These are phyloP conservation scores for Takakia lepidozioides DNA, from an alignment of 225 moss, liverwort and hornwort species.

Conservation along the genomic window DNA sequence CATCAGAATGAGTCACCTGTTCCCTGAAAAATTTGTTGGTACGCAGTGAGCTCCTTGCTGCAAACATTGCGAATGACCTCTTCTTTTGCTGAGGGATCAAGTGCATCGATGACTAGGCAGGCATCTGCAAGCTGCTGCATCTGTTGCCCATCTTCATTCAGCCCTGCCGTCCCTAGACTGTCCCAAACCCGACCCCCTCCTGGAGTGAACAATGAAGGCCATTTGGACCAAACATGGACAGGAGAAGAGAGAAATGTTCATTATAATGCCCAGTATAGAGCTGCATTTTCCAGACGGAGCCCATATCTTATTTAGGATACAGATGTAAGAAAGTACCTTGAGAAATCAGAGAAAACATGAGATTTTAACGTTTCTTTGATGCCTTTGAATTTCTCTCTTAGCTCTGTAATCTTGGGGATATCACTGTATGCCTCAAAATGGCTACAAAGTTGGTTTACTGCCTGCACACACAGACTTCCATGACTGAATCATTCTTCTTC, in stretches of 20 bases:
- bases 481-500: too few relatives aligned
- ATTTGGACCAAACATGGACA: too few relatives aligned
- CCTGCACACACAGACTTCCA: slow-evolving; percentile 60
- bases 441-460: slow-evolving; percentile 91
- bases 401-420: slow-evolving; percentile 88
- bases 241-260: too few relatives aligned
- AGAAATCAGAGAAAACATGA: slow-evolving; percentile 96
- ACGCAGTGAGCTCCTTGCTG: slow-evolving; percentile 93
- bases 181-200: slow-evolving; percentile 12
- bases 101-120: slow-evolving; percentile 82
- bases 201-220: too few relatives aligned
- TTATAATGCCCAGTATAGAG: too few relatives aligned
- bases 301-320: too few relatives aligned
- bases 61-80: slow-evolving; percentile 94
- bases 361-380: slow-evolving; percentile 93
- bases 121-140: slow-evolving; percentile 99
- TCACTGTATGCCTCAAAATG: slow-evolving; percentile 97
- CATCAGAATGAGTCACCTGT: slow-evolving; percentile 62
- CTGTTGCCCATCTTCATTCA: slow-evolving; percentile 98
- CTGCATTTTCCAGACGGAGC: too few relatives aligned
- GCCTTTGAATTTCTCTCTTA: slow-evolving; percentile 91
- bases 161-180: slow-evolving; percentile 84
- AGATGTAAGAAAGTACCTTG: slow-evolving; percentile 73
- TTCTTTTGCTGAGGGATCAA: slow-evolving; percentile 94
- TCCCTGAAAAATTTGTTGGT: slow-evolving; percentile 99